Evolutionary conservation across 495 filamentous ascomycete genomes (phyloP), one percentile per base, ranked within the genome.

Genomic region (Podospora australis): DNA sequence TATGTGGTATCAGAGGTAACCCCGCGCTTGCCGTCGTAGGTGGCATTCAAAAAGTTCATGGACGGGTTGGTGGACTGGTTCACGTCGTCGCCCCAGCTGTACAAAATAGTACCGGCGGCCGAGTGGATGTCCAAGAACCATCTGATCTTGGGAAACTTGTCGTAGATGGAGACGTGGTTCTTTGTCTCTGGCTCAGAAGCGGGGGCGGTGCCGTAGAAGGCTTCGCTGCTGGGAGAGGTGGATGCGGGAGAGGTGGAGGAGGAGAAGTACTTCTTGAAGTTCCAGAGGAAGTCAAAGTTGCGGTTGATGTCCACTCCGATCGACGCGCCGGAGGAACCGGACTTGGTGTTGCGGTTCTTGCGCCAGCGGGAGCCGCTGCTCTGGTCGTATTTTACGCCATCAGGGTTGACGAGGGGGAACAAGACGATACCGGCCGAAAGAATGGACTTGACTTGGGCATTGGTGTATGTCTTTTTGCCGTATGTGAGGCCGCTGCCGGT

Each of bases 41-140:
- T 52, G 6, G 59, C 14, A 49, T 69, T 71, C 16, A 60, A 26
- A 38, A 70, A 67, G 36, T 67, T 73, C 63, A 57, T 56, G 35
- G 48, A 46, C 13, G 59, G 44, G 28, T 57, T 47, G 11, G 32
- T 53, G 22, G 50, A 42, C 55, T 71, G 68, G 52, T 63, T 60
- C 5, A 57, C 51, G 42, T 72, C 70, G 52, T 62, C 53, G 13
- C 69, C 68, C 69, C 69, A 73, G 49, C 40, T 50, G 53, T 71
- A 70, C 0, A 73, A 54, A 13, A 73, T 53, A 20, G 52, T 50
- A 16, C 66, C 66, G 23, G 63, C 61, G 34, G 57, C 60, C 4
- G 69, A 70, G 56, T 73, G 70, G 11, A 72, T 48, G 53, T 73
- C 70, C 13, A 72, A 52, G 52, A 67, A 70, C 69, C 69, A 71